phyloP scores from a whole-genome alignment of 257 asterid species.

The Marsdenia floribunda region DNA sequence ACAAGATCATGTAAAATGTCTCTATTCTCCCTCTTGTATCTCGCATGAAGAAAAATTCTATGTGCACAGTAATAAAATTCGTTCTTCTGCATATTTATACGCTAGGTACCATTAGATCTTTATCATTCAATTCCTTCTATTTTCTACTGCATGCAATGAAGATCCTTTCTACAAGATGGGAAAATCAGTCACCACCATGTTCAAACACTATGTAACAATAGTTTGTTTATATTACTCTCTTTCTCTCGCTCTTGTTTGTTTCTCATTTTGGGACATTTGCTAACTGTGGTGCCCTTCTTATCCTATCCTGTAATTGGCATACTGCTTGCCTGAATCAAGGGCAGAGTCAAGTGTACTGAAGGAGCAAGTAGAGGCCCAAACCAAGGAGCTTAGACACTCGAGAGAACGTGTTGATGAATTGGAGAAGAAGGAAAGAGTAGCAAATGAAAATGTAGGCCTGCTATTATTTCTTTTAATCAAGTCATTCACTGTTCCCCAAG shows the following conservation, averaged over 20 bases:
- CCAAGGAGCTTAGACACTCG: constrained; percentile 76
- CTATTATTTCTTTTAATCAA: constrained; percentile 6
- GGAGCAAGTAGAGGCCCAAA: constrained; percentile 70
- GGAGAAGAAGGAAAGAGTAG: constrained; percentile 89
- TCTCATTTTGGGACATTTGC: neutral
- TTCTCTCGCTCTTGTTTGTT: neutral
- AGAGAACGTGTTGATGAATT: constrained; percentile 77
- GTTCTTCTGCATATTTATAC: neutral
- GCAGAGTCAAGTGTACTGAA: constrained; percentile 70
- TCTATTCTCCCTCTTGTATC: neutral
- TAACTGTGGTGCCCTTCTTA: neutral
- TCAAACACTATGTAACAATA: neutral
- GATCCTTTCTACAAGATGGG: neutral
- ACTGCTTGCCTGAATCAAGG: constrained; percentile 51
- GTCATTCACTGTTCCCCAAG: neutral
- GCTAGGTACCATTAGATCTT: neutral
- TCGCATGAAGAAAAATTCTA: neutral
- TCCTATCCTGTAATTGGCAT: neutral
- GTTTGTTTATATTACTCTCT: neutral
- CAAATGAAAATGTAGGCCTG: constrained; percentile 84
- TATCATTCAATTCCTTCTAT: neutral
- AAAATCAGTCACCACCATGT: neutral
- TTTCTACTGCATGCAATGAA: neutral
- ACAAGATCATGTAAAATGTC: neutral
- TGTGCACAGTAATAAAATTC: neutral